These are phyloP conservation scores for Graphilbum sp. DNA, from an alignment of 2,329 filamentous ascomycete genomes.

Conservation along the genomic window DNA sequence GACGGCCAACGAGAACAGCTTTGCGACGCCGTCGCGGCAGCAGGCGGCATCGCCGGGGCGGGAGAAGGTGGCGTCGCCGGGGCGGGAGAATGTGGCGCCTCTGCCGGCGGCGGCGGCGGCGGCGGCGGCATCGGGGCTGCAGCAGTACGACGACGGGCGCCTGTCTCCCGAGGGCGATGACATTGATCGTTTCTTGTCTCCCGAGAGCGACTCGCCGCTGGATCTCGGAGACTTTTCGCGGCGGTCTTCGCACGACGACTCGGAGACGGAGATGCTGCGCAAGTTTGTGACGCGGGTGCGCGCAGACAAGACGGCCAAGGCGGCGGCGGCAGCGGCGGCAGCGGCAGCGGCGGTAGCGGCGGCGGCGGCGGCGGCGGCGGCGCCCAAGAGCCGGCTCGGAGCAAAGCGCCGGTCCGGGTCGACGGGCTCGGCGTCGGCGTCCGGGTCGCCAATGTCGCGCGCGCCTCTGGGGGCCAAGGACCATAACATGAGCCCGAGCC, in stretches of 20 bases:
- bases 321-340: constrained; percentile 12
- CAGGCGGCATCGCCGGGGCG: too few species aligned
- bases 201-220: too few species aligned
- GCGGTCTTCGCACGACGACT: constrained; percentile 14
- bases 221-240: constrained; percentile 2
- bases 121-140: too few species aligned
- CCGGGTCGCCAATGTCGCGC: constrained; percentile 16
- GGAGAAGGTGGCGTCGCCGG: too few species aligned
- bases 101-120: too few species aligned
- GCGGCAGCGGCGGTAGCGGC: background rate
- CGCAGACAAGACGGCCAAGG: constrained; percentile 18
- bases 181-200: too few species aligned
- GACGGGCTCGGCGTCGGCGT: constrained; percentile 12
- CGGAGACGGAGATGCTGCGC: constrained; percentile 18
- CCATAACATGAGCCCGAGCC: constrained; percentile 20
- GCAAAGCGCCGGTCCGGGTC: constrained; percentile 14
- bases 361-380: background rate
- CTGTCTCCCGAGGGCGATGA: too few species aligned
- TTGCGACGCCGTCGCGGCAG: too few species aligned
- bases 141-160: too few species aligned
- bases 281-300: constrained; percentile 19
- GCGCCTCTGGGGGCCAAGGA: constrained; percentile 19
- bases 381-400: background rate
- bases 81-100: too few species aligned
- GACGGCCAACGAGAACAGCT: background rate